Evolutionary conservation across 1,284 basidiomycete species (phyloP), one percentile per base, ranked within the genome.

Genomic region (Ganoderma leucocontextum): DNA sequence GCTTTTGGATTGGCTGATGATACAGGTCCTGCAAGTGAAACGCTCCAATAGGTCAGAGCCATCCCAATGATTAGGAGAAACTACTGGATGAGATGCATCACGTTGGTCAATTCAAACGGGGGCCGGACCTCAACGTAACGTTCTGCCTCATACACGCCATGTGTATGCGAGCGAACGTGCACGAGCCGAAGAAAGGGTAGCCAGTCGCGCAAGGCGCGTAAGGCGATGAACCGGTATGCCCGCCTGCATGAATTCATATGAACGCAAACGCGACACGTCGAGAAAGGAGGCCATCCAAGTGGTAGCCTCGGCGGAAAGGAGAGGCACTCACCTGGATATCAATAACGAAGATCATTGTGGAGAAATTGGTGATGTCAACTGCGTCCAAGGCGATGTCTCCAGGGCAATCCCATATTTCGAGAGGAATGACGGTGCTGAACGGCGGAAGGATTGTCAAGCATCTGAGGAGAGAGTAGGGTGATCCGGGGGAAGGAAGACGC

Each of bases 341-440:
- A 75, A 99, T 94, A n/a, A 99, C 96, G 76, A 97, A 99, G 44
- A 99, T 90, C 72, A 99, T 85, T 0, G 91, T 90, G 0, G 92
- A 86, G 76, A 96, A 95, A 39, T 91, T 86, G 53, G 88, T 86
- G 33, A 96, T 87, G 22, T 91, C 91, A 29, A 96, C 85, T 22
- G 89, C 88, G 36, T 95, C 91, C 4, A 92, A 85, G 5, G 94
- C 91, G 64, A 91, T 89, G 67, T 91, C 94, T 36, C 95, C 94
- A 0, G 97, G 97, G 71, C 95, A 95, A 78, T 99, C 97, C 95
- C 96, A 98, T 77, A 99, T 90, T 78, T 98, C 94, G 33, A 99
- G 88, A 1, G 95, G 94, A 67, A 98, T 91, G 72, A 98, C 91
- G 47, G 95, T 93, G 80, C 96, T 97, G 77, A 49, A 41, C 49